Percentiles rank a stretch among this genome's conserved stretches.
Conservation (phyloP, 1,284 basidiomycete species). For the Sanghuangporus sanghuang region DNA sequence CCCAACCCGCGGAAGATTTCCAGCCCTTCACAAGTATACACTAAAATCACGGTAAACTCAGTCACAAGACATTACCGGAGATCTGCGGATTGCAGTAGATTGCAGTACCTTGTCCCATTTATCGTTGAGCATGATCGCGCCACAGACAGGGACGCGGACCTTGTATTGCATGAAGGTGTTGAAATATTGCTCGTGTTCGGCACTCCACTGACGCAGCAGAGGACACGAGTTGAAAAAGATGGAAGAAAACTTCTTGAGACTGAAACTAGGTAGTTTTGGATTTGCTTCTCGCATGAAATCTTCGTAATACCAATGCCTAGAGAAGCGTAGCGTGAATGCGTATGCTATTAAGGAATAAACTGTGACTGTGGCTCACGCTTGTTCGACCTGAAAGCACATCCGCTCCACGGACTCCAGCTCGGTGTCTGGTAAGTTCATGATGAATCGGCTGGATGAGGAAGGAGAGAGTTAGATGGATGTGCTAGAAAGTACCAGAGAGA, state of each 20-base stretch:
- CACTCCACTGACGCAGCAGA: slow-evolving; percentile 71
- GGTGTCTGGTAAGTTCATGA: slow-evolving; percentile 92
- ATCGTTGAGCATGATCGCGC: slow-evolving; percentile 91
- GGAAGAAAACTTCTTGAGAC: slow-evolving; percentile 92
- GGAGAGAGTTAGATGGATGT: slow-evolving; percentile 15
- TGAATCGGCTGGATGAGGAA: slow-evolving; percentile 69
- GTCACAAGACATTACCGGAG: slow-evolving; percentile 1
- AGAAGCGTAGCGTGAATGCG: slow-evolving; percentile 6
- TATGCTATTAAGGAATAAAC: slow-evolving; percentile 13
- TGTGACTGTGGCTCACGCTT: slow-evolving; percentile 67
- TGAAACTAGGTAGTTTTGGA: slow-evolving; percentile 80
- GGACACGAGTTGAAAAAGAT: slow-evolving; percentile 86
- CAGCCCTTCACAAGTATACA: slow-evolving; percentile 95
- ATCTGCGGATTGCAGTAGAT: slow-evolving; percentile 32
- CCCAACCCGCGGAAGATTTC: slow-evolving; percentile 96
- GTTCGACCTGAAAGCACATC: slow-evolving; percentile 98
- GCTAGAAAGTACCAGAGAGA: slow-evolving; percentile 14
- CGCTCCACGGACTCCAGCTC: slow-evolving; percentile 90
- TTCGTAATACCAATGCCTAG: slow-evolving; percentile 99
- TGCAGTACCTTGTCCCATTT: slow-evolving; percentile 81
- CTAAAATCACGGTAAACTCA: slow-evolving; percentile 33
- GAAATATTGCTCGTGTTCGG: slow-evolving; percentile 78
- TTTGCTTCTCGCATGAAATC: slow-evolving; percentile 95
- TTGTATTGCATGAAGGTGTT: slow-evolving; percentile 92
- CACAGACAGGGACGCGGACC: slow-evolving; percentile 97